phyloP scores from a whole-genome alignment of 2,329 filamentous ascomycete species.

The Nannizzia gypsea region DNA sequence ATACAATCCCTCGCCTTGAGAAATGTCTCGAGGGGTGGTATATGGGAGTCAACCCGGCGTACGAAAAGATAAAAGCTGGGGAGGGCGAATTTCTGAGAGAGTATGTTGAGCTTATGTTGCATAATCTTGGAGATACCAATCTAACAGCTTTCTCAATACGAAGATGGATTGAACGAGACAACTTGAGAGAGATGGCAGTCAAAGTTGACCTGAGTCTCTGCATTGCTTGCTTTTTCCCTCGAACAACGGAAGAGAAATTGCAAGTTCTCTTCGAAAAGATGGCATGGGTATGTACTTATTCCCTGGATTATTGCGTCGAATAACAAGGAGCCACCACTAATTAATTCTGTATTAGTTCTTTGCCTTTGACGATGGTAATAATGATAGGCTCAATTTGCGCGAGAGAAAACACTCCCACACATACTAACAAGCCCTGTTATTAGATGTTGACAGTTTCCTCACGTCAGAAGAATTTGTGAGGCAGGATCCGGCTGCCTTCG shows the following conservation, averaged over 20 bases:
- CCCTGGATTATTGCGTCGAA: neutral
- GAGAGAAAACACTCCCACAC: neutral
- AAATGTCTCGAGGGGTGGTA: conserved; percentile 8
- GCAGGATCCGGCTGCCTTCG: conserved; percentile 6
- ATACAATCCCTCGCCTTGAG: conserved; percentile 8
- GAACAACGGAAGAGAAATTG: conserved; percentile 7
- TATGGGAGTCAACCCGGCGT: conserved; percentile 8
- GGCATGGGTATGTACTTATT: conserved; percentile 8
- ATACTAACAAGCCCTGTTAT: neutral
- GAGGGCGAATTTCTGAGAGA: conserved; percentile 6
- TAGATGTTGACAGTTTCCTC: conserved; percentile 11
- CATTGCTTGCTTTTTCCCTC: conserved; percentile 11
- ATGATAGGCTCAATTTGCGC: neutral
- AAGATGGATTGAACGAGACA: conserved; percentile 9
- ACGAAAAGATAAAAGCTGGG: conserved; percentile 4
- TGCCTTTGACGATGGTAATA: conserved; percentile 11
- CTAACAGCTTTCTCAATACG: neutral
- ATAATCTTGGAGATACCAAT: neutral
- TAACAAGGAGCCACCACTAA: neutral
- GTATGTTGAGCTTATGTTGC: neutral
- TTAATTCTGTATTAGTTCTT: conserved; percentile 5
- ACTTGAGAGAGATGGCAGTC: conserved; percentile 9
- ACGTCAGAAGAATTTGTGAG: conserved; percentile 8
- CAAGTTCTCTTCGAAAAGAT: conserved; percentile 10
- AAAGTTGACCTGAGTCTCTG: conserved; percentile 10